Evolutionary conservation across 2,329 filamentous ascomycete genomes (phyloP).

Genomic region (Dryadomyces quercus-mongolicae): DNA sequence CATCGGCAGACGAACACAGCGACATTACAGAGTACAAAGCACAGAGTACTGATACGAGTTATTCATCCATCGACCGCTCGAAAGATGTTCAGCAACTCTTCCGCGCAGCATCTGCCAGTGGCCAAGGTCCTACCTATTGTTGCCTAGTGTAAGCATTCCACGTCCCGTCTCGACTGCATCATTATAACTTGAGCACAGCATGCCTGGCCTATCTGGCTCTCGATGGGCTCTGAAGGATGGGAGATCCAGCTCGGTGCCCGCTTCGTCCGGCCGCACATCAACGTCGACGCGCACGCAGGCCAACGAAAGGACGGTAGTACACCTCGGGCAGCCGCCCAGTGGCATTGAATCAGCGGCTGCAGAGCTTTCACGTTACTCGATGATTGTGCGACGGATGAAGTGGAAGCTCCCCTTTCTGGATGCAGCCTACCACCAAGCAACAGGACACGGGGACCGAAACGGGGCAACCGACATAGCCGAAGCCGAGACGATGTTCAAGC

Average conservation of each 20-base stretch:
- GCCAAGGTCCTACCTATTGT: no score
- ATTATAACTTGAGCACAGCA: not conserved
- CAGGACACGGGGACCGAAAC: not conserved
- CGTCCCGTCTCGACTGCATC: not conserved
- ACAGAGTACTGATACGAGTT: no score
- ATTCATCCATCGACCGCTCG: no score
- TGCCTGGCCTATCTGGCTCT: slow-evolving; percentile 9
- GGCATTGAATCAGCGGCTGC: slow-evolving; percentile 9
- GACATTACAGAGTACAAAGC: no score
- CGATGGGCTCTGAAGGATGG: slow-evolving; percentile 6
- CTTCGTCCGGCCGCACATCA: not conserved
- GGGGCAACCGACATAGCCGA: slow-evolving; percentile 25
- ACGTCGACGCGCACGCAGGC: not conserved
- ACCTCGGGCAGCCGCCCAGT: not conserved
- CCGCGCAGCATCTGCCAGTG: no score
- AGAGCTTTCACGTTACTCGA: slow-evolving; percentile 45
- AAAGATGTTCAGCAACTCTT: no score
- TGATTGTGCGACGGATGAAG: slow-evolving; percentile 45
- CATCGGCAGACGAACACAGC: not conserved
- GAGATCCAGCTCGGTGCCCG: slow-evolving; percentile 7
- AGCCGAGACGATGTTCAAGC: slow-evolving; percentile 60
- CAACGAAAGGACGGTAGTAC: not conserved
- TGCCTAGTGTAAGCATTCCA: no score
- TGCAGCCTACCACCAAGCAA: slow-evolving; percentile 40
- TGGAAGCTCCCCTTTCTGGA: slow-evolving; percentile 53